Conservation (phyloP, 2,329 filamentous ascomycete genomes). For the Colletotrichum plurivorum region DNA sequence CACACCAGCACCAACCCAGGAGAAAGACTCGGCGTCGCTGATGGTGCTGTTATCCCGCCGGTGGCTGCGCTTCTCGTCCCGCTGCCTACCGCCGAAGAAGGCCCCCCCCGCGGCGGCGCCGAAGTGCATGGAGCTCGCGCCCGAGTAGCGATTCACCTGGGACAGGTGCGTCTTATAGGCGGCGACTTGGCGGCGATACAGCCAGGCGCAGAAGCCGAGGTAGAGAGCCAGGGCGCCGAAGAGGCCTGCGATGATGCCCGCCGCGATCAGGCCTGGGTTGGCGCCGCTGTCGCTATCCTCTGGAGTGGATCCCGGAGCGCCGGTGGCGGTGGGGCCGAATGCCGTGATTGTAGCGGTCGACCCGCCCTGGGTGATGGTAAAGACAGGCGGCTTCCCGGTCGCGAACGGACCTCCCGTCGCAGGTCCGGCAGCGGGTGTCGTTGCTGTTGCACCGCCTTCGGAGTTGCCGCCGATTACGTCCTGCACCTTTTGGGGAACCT, state of each 20-base stretch:
- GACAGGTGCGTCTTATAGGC: constrained; percentile 80
- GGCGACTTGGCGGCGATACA: constrained; percentile 79
- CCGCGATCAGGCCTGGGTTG: constrained; percentile 60
- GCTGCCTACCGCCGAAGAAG: constrained; percentile 43
- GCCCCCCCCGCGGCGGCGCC: constrained; percentile 43
- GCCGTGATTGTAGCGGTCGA: constrained; percentile 60
- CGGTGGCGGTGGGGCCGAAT: constrained; percentile 53
- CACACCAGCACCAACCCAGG: constrained; percentile 49
- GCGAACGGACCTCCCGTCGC: constrained; percentile 79
- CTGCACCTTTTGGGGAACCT: constrained; percentile 74
- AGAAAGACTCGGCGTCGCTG: constrained; percentile 45
- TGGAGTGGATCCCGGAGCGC: constrained; percentile 48
- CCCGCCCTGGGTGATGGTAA: constrained; percentile 72
- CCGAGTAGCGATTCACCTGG: constrained; percentile 70
- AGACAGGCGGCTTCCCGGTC: constrained; percentile 78
- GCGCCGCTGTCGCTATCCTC: constrained; percentile 23
- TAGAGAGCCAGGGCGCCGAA: constrained; percentile 74
- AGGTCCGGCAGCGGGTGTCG: constrained; percentile 71
- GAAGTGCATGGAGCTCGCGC: constrained; percentile 58
- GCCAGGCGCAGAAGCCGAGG: constrained; percentile 79
- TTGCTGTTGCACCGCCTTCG: constrained; percentile 76
- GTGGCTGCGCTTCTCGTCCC: constrained; percentile 35
- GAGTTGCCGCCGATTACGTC: constrained; percentile 73
- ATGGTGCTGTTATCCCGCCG: constrained; percentile 43
- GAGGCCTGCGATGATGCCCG: constrained; percentile 74